phyloP scores from a whole-genome alignment of 768 basidiomycete species.

The Termitomyces bulborhizus region DNA sequence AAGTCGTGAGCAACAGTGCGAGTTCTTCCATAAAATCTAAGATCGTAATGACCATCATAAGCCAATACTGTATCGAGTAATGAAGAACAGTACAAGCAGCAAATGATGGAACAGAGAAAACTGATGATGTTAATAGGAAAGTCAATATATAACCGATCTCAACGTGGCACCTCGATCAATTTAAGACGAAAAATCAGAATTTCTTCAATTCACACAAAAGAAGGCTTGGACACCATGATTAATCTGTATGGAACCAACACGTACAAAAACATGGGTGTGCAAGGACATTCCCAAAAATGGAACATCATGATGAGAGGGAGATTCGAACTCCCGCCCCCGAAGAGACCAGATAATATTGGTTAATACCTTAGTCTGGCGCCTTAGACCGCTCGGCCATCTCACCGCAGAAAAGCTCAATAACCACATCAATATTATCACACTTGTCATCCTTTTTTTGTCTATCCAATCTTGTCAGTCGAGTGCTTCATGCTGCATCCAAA shows the following conservation, averaged over 20 bases:
- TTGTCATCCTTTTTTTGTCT: no score
- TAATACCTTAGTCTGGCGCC: conserved; percentile 60
- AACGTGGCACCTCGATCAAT: neutral
- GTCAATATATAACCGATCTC: no score
- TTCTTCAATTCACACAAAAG: no score
- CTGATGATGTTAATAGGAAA: neutral
- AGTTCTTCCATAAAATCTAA: neutral
- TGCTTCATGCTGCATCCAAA: no score
- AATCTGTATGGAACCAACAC: no score
- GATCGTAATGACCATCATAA: neutral
- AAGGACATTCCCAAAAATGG: no score
- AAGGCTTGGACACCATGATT: no score
- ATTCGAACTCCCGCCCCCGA: conserved; percentile 15
- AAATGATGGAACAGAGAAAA: neutral
- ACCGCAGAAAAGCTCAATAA: conserved; percentile 5
- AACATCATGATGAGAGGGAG: conserved; percentile 8
- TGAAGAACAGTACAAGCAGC: neutral
- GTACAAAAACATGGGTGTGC: no score
- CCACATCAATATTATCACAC: no score
- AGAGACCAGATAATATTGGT: conserved; percentile 9
- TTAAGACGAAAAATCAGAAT: neutral
- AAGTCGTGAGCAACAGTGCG: neutral
- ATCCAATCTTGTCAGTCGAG: no score
- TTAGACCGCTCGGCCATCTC: conserved; percentile 77
- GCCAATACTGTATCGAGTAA: neutral